A percentile compares a stretch with the other conserved stretches of the same genome.
phyloP scores from a whole-genome alignment of 305 asterid species.

The Fraxinus sp. region DNA sequence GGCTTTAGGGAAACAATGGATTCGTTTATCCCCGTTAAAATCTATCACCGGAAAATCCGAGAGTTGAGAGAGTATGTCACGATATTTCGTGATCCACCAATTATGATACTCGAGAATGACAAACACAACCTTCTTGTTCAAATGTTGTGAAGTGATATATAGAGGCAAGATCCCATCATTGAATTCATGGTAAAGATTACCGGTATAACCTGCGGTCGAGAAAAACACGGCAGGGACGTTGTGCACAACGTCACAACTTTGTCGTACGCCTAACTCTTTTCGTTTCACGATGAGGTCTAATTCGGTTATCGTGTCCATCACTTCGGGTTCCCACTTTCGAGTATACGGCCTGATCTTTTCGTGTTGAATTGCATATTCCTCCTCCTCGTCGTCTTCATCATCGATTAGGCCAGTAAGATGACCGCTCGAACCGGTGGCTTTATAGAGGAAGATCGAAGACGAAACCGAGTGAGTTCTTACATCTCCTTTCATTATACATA shows the following conservation, averaged over 20 bases:
- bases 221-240: constrained; percentile 66
- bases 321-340: constrained; percentile 74
- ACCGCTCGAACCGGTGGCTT: constrained; percentile 10
- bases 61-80: constrained; percentile 60
- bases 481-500: constrained; percentile 83
- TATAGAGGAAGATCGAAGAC: constrained; percentile 55
- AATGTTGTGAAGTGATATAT: constrained; percentile 61
- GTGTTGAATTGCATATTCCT: constrained; percentile 28
- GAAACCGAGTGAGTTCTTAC: constrained; percentile 61
- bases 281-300: constrained; percentile 51
- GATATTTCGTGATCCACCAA: constrained; percentile 87
- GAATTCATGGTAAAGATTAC: constrained; percentile 77
- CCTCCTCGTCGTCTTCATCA: constrained; percentile 24
- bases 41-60: constrained; percentile 64
- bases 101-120: constrained; percentile 69
- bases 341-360: constrained; percentile 81
- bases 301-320: constrained; percentile 65
- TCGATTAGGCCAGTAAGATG: constrained; percentile 22
- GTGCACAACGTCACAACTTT: constrained; percentile 57
- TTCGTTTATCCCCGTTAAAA: constrained; percentile 52
- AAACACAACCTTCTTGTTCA: constrained; percentile 62
- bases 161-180: constrained; percentile 72
- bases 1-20: constrained; percentile 83
- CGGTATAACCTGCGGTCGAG: constrained; percentile 78
- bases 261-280: constrained; percentile 11